These are phyloP conservation scores for Sphaerostilbella broomeana DNA, from an alignment of 2,329 filamentous ascomycete genomes.

Conservation along the genomic window DNA sequence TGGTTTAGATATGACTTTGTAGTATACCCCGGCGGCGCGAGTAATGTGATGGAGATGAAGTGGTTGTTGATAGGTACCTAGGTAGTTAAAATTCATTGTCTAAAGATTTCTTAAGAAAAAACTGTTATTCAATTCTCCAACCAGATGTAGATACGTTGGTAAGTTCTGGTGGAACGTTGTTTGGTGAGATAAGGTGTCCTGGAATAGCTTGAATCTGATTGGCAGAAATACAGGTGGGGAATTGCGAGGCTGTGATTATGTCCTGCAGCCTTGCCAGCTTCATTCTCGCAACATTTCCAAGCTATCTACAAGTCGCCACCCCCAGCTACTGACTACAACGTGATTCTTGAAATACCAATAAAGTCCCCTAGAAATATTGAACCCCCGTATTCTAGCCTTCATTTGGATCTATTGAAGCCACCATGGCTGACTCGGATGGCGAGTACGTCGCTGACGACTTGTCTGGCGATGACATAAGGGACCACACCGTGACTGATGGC, in stretches of 20 bases:
- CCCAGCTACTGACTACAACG: too few relatives aligned
- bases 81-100: neutral
- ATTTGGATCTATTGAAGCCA: conserved; percentile 7
- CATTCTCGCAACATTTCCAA: conserved; percentile 1
- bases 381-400: too few relatives aligned
- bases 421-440: conserved; percentile 68
- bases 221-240: conserved; percentile 8
- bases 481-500: conserved; percentile 39
- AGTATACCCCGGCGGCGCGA: conserved; percentile 33
- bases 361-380: too few relatives aligned
- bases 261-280: conserved; percentile 10
- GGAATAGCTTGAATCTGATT: neutral
- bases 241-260: conserved; percentile 14
- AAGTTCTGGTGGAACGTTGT: too few relatives aligned
- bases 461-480: conserved; percentile 58
- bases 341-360: too few relatives aligned
- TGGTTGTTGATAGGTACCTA: neutral
- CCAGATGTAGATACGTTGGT: too few relatives aligned
- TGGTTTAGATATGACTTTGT: conserved; percentile 29
- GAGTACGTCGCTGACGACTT: conserved; percentile 58
- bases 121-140: too few relatives aligned
- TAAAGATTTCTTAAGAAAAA: neutral
- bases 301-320: neutral
- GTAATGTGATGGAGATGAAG: conserved; percentile 23
- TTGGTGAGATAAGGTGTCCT: neutral